phyloP scores from a whole-genome alignment of 805 yeast species.

The Sporopachydermia quercuum region DNA sequence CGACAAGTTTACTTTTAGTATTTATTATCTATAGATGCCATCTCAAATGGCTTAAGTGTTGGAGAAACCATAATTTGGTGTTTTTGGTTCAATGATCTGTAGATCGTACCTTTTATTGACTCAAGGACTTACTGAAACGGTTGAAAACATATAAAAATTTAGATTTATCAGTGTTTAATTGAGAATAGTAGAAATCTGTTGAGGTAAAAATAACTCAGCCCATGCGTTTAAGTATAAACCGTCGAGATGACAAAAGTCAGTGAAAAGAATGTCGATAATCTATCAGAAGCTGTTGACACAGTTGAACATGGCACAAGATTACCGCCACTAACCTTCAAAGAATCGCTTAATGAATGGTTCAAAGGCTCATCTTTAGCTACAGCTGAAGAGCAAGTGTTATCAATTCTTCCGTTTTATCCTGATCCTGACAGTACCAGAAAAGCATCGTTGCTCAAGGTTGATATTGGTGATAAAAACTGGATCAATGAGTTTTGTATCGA shows the following conservation, averaged over 20 bases:
- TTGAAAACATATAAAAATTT: too few relatives aligned
- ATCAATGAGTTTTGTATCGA: conserved; percentile 67
- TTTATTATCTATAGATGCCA: too few relatives aligned
- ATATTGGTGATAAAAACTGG: conserved; percentile 32
- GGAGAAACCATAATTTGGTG: too few relatives aligned
- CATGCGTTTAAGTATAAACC: too few relatives aligned
- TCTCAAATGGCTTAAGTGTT: too few relatives aligned
- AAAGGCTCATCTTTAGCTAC: conserved; percentile 18
- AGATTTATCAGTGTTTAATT: too few relatives aligned
- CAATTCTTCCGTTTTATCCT: conserved; percentile 35
- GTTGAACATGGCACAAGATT: background rate
- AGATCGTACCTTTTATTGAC: too few relatives aligned
- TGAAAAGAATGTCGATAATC: background rate
- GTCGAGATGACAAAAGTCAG: background rate
- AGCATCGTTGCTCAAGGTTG: conserved; percentile 33
- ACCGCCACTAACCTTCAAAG: conserved; percentile 20
- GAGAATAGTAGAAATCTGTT: too few relatives aligned
- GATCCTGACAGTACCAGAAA: conserved; percentile 12
- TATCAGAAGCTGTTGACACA: background rate
- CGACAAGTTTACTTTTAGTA: too few relatives aligned
- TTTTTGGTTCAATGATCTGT: too few relatives aligned
- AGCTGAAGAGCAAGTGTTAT: conserved; percentile 37
- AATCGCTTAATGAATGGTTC: conserved; percentile 31
- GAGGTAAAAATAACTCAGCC: too few relatives aligned
- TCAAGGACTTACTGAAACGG: too few relatives aligned